A percentile compares a stretch with the other conserved stretches of the same genome.
Conservation (phyloP, 2,329 filamentous ascomycete species). For the Cladosporium phlei region DNA sequence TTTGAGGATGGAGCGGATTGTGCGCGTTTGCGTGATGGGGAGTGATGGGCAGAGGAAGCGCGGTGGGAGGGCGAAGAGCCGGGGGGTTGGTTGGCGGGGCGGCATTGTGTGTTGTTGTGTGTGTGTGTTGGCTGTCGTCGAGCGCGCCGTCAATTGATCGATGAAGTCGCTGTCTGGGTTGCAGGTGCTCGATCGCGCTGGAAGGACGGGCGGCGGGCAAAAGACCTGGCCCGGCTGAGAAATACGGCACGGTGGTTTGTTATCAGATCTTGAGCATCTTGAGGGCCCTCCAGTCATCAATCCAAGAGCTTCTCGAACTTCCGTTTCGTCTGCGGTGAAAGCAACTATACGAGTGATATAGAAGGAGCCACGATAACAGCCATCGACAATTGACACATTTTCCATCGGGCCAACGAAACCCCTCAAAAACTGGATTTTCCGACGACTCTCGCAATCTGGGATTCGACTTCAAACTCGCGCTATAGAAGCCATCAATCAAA, state of each 20-base stretch:
- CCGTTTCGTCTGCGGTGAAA: too few species aligned
- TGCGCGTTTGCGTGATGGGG: slow-evolving; percentile 31
- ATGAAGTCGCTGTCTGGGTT: neutral
- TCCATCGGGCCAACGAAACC: too few species aligned
- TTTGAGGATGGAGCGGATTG: slow-evolving; percentile 54
- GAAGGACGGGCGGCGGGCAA: neutral
- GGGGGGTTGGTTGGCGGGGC: slow-evolving; percentile 18
- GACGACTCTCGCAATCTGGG: too few species aligned
- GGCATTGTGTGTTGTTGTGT: slow-evolving; percentile 22
- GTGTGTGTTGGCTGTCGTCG: neutral
- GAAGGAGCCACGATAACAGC: too few species aligned
- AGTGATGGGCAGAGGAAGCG: slow-evolving; percentile 31
- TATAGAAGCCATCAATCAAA: neutral
- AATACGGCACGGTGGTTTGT: neutral
- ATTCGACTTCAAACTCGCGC: too few species aligned
- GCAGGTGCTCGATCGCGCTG: neutral
- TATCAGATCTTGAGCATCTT: slow-evolving; percentile 9
- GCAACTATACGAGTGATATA: too few species aligned
- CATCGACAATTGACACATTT: too few species aligned
- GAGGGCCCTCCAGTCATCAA: neutral
- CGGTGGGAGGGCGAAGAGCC: slow-evolving; percentile 27
- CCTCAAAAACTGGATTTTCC: too few species aligned
- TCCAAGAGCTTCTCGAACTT: too few species aligned
- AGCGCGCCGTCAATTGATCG: neutral
- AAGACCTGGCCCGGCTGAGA: slow-evolving; percentile 3